Base-by-base conservation (phyloP, 805 yeast species). In the Kluyveromyces lactis region DNA sequence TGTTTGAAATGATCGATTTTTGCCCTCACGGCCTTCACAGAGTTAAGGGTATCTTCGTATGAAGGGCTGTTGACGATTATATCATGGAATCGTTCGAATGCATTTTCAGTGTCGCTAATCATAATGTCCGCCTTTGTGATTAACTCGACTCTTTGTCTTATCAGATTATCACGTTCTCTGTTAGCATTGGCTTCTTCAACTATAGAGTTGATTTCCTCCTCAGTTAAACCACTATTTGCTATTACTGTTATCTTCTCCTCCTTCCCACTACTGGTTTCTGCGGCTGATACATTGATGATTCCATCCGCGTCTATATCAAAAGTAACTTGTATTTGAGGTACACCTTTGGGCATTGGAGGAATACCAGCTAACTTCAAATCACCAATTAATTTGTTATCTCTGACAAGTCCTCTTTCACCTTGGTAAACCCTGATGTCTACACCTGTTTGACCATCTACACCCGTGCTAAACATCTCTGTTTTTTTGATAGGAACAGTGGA, bases 271-370 rank as follows among this genome's bases (percentile, higher is more conserved):
- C 85, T 81, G 64, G 77, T 77, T 61, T 84, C 94, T 59, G 74
- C 73, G 19, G 94, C 94, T 53, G 82, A 73, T 34, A 84, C 92
- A 62, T 84, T 82, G 60, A 84, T 79, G 38, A 76, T 76, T 46
- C 94, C 92, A 60, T 83, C 87, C 4, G 89, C 89, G 62, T 83
- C 90, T 42, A 83, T 78, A 52, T 78, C 86, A 54, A 83, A 83
- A 1, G 82, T 73, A 6, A 83, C 92, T 37, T 74, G 77, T 42
- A 83, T 77, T 56, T 83, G 90, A 11, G 92, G 89, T 28, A 74
- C 75, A 41, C 94, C 92, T 58, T 85, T 83, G 37, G 85, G 83
- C 48, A 81, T 76, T 8, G 79, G 73, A 28, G 89, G 87, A 30
- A 84, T 82, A 35, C 83, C 82, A 15, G 79, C 64, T 36, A 84